phyloP scores from a whole-genome alignment of 78 protist genomes.

The Speleostelium caveatum region DNA sequence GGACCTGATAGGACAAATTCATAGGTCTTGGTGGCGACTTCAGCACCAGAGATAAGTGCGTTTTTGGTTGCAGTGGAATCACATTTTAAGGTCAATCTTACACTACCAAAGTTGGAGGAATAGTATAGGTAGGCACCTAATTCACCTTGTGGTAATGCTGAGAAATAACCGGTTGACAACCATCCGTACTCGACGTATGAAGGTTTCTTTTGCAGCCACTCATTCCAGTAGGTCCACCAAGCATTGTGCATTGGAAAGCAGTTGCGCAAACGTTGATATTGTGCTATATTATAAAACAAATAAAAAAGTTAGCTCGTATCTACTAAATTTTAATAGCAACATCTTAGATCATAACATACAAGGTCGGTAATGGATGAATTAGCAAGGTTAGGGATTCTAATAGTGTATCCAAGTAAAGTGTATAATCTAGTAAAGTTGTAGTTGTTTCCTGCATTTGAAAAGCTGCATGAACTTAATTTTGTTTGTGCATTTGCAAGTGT shows the following conservation, averaged over 20 bases:
- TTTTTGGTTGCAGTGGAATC: background rate
- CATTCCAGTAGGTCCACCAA: background rate
- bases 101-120: background rate
- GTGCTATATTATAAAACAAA: no score
- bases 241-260: background rate
- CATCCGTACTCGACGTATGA: background rate
- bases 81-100: background rate
- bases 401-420: background rate
- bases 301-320: no score
- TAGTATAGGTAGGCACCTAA: background rate
- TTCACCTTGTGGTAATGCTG: background rate
- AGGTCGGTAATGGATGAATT: background rate
- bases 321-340: background rate
- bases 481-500: no score
- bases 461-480: background rate
- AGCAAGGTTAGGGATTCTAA: background rate
- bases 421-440: no score
- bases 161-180: background rate
- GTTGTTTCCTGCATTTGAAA: background rate
- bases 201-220: background rate
- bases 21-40: background rate
- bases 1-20: background rate
- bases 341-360: no score
- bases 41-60: background rate
- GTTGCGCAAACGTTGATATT: background rate